Base-by-base conservation (phyloP, 1,139 yeast species). In the Dujonia santamariae region DNA sequence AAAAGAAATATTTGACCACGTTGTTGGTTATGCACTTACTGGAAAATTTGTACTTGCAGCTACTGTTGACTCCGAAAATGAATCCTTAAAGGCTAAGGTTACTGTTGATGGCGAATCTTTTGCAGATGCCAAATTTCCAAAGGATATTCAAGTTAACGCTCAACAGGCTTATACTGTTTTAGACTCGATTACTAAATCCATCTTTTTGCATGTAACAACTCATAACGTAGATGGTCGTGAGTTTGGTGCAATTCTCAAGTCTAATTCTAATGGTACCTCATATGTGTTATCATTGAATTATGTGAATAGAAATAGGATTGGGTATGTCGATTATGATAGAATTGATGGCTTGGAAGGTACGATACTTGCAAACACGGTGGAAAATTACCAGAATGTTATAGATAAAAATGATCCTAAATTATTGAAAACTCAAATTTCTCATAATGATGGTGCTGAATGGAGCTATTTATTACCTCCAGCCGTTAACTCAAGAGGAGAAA, bases 381-480 rank as follows among this genome's bases (percentile, higher is more conserved):
- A 59, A 8, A 85, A 84, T 49, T 53, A 68, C 1, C 63, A 63
- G 0, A 67, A 65, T 8, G 72, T 67, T 2, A 37, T 39, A 6
- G 47, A 55, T n/a, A 60, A 45, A 17, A 37, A 69, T 1, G 63
- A 59, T 1, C 44, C 47, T 2, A 87, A 88, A 54, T 59, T 70
- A 43, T 56, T 90, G 37, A 79, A 80, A 52, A 74, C 96, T 0
- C 69, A 67, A 52, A 85, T 90, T 33, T 79, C 97, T 0, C 88
- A 82, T 54, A 87, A 88, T 53, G 98, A 92, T 58, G 99, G 97
- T 32, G 86, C 94, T 7, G 83, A 82, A 44, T 92, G 98, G 97
- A 56, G 66, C 3, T 78, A 65, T 39, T 51, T 92, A 19, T 51
- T 56, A 0, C 92, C 97, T 7, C 96, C 97, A 20, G 36, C 59